These are phyloP conservation scores for Lactarius hatsudake DNA, from an alignment of 768 basidiomycete genomes.

Conservation along the genomic window DNA sequence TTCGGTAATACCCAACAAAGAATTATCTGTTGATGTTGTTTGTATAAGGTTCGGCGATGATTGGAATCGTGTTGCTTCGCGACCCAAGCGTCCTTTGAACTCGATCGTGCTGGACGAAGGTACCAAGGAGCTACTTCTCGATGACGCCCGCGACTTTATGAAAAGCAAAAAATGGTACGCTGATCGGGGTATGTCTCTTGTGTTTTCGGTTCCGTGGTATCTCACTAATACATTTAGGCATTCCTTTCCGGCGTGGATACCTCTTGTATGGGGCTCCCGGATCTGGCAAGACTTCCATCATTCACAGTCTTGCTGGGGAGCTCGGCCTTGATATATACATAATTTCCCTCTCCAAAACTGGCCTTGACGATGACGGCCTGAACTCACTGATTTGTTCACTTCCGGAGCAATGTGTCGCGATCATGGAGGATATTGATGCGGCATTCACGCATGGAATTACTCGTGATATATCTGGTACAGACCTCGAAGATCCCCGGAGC, in stretches of 20 bases:
- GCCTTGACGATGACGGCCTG: slow-evolving; percentile 61
- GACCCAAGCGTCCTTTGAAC: slow-evolving; percentile 60
- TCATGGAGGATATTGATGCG: slow-evolving; percentile 86
- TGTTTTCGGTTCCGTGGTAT: neutral
- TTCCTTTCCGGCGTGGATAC: slow-evolving; percentile 79
- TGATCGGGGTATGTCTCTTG: slow-evolving; percentile 47
- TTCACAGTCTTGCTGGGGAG: slow-evolving; percentile 76
- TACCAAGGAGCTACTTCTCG: slow-evolving; percentile 58
- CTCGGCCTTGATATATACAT: slow-evolving; percentile 72
- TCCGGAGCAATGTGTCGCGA: slow-evolving; percentile 67
- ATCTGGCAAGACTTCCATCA: slow-evolving; percentile 76
- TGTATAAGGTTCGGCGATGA: slow-evolving; percentile 29
- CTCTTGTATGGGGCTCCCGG: slow-evolving; percentile 76
- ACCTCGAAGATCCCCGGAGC: slow-evolving; percentile 32
- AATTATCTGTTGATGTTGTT: neutral
- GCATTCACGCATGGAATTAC: slow-evolving; percentile 53
- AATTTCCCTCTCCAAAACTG: slow-evolving; percentile 58
- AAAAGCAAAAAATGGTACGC: slow-evolving; percentile 68
- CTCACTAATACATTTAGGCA: slow-evolving; percentile 33
- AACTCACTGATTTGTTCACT: slow-evolving; percentile 57
- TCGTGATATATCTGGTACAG: slow-evolving; percentile 33
- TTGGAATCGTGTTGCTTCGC: slow-evolving; percentile 56
- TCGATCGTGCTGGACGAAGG: slow-evolving; percentile 74
- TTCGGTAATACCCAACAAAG: neutral
- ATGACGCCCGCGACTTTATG: slow-evolving; percentile 72